These are phyloP conservation scores for Betula pendula DNA, from an alignment of 306 rosid genomes.

Conservation along the genomic window DNA sequence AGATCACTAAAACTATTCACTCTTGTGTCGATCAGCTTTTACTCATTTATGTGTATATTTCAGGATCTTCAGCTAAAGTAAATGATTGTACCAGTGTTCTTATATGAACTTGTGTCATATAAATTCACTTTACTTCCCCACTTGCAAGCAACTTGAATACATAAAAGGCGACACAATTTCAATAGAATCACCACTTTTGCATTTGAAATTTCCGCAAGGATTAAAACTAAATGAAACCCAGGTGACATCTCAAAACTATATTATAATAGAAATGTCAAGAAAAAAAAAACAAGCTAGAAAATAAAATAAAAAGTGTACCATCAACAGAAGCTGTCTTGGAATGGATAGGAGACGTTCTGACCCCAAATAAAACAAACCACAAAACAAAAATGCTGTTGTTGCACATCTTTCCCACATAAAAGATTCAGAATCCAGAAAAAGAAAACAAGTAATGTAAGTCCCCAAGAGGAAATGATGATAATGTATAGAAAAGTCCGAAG, in stretches of 20 bases:
- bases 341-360: constrained; percentile 32
- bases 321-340: constrained; percentile 41
- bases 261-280: neutral
- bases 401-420: constrained; percentile 34
- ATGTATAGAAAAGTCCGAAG: neutral
- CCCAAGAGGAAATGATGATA: neutral
- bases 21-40: too few relatives aligned
- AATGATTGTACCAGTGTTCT: too few relatives aligned
- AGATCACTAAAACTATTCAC: too few relatives aligned
- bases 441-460: neutral
- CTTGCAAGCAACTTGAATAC: neutral
- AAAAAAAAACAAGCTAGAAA: neutral
- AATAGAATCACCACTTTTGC: too few relatives aligned
- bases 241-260: too few relatives aligned
- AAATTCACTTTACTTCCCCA: neutral
- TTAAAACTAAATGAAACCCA: too few relatives aligned
- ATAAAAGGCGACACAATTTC: neutral
- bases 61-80: too few relatives aligned
- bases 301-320: constrained; percentile 25
- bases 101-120: too few relatives aligned
- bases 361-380: constrained; percentile 54
- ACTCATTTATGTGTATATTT: too few relatives aligned
- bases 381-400: constrained; percentile 53
- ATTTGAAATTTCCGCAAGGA: neutral
- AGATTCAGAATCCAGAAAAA: constrained; percentile 4